A percentile compares a stretch with the other conserved stretches of the same genome.
Evolutionary conservation across 805 yeast species (phyloP).

Genomic region (Zygosaccharomyces kombuchaensis): DNA sequence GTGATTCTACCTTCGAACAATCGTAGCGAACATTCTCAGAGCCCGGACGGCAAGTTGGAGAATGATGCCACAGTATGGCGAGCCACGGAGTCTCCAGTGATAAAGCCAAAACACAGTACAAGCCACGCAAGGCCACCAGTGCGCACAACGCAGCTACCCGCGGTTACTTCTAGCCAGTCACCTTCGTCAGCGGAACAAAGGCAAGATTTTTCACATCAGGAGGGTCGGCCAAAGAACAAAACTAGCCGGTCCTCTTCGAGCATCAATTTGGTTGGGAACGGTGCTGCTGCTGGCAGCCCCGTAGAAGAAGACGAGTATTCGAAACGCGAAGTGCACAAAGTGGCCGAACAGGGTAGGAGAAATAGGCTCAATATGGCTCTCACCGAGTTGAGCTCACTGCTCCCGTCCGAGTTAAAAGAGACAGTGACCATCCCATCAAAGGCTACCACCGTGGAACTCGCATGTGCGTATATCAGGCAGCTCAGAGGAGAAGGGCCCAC

Average conservation of each 20-base stretch:
- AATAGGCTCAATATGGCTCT: conserved; percentile 88
- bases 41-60: conserved; percentile 15
- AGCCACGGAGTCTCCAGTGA: conserved; percentile 30
- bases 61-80: conserved; percentile 13
- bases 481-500: conserved; percentile 37
- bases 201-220: neutral
- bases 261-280: conserved; percentile 4
- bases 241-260: conserved; percentile 8
- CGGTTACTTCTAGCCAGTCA: neutral
- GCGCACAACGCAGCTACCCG: neutral
- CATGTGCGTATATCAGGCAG: conserved; percentile 60
- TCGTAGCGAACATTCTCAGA: conserved; percentile 29
- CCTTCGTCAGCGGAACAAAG: neutral
- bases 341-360: conserved; percentile 95
- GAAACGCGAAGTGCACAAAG: conserved; percentile 56
- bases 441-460: conserved; percentile 93
- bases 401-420: conserved; percentile 60
- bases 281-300: conserved; percentile 10
- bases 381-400: conserved; percentile 60
- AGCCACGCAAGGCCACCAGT: conserved; percentile 2
- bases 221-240: conserved; percentile 3
- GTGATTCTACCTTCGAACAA: conserved; percentile 24
- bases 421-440: conserved; percentile 70
- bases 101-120: conserved; percentile 17
- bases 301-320: conserved; percentile 18